phyloP scores from a whole-genome alignment of 306 rosid genomes.

The Castanea mollissima region DNA sequence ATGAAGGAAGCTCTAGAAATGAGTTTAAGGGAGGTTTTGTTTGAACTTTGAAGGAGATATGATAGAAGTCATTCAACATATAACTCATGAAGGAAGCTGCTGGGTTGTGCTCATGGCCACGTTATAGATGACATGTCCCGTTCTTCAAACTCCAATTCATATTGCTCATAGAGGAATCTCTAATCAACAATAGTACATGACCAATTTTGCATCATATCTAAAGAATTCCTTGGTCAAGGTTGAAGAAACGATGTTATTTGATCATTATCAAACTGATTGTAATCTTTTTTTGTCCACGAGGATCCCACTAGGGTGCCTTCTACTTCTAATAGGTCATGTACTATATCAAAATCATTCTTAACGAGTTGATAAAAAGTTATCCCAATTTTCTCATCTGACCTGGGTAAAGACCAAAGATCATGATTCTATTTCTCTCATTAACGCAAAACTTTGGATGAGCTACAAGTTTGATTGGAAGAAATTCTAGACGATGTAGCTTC shows the following conservation, averaged over 20 bases:
- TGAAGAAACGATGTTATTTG: too few species aligned
- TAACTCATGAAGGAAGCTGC: too few species aligned
- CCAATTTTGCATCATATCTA: background rate
- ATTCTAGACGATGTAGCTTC: rapidly evolving
- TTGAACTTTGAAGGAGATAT: too few species aligned
- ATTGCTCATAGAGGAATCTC: background rate
- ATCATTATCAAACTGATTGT: background rate
- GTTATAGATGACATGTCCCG: background rate
- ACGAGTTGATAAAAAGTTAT: background rate
- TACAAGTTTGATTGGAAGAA: too few species aligned
- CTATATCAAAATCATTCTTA: background rate
- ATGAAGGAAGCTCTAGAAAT: too few species aligned
- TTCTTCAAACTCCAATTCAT: background rate
- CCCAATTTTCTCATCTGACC: background rate
- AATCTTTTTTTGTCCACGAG: background rate
- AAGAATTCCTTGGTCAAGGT: background rate
- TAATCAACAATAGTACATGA: background rate
- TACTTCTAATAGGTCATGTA: background rate
- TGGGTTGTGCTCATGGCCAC: too few species aligned
- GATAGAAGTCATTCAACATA: too few species aligned
- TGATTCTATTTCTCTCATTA: background rate
- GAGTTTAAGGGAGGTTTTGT: too few species aligned
- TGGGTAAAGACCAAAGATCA: background rate
- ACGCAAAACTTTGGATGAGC: too few species aligned
- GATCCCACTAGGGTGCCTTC: background rate